Percentiles rank a stretch among this genome's conserved stretches.
Evolutionary conservation across 768 basidiomycete species (phyloP).

Genomic region (Boletus sp.): DNA sequence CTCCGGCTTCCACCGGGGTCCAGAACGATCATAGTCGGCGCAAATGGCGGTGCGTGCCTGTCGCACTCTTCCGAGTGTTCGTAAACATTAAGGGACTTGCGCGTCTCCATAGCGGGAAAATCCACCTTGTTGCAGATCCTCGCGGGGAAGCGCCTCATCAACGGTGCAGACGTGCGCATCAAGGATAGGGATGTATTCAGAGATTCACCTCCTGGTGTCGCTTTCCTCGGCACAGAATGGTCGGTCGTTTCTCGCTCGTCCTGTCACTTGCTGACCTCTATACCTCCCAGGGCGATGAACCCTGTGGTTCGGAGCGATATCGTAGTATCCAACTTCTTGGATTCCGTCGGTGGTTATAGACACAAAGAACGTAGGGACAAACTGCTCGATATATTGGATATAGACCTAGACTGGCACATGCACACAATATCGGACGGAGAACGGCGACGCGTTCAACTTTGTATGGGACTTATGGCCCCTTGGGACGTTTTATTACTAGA

Average conservation of each 20-base stretch:
- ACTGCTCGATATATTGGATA: conserved; percentile 88
- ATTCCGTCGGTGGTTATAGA: conserved; percentile 94
- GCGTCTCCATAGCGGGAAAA: conserved; percentile 67
- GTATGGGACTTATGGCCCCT: conserved; percentile 91
- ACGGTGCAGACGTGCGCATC: conserved; percentile 61
- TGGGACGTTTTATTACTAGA: conserved; percentile 95
- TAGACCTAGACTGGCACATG: conserved; percentile 97
- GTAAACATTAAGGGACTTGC: not conserved
- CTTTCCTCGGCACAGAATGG: conserved; percentile 96
- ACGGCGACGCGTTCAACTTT: conserved; percentile 87
- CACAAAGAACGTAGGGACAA: conserved; percentile 85
- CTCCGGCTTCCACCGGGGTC: conserved; percentile 71
- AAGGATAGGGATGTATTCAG: conserved; percentile 87
- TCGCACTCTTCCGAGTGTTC: not conserved
- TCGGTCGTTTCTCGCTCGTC: conserved; percentile 31
- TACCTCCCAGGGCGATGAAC: conserved; percentile 83
- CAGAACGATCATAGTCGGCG: conserved; percentile 84
- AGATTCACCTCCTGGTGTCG: conserved; percentile 76
- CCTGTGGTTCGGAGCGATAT: conserved; percentile 95
- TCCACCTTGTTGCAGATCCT: conserved; percentile 94
- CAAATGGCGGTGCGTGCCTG: conserved; percentile 77
- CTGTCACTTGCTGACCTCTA: not conserved
- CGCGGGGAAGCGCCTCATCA: conserved; percentile 85
- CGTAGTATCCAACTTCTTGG: conserved; percentile 88
- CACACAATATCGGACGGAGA: conserved; percentile 96